phyloP scores from a whole-genome alignment of 2,329 filamentous ascomycete species.

The Biscogniauxia marginata region DNA sequence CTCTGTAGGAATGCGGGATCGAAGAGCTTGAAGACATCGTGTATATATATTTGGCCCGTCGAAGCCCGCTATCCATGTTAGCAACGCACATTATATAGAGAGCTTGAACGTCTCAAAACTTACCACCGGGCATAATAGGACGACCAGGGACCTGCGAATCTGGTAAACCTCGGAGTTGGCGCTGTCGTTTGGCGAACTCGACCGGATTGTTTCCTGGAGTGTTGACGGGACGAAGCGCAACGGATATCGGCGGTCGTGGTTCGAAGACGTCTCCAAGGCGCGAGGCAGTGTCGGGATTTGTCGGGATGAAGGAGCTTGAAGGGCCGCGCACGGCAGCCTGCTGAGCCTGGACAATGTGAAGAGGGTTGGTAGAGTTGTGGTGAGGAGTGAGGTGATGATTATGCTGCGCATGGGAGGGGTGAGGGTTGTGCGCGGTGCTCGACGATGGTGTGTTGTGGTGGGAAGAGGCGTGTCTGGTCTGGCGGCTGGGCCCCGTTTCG shows the following conservation, averaged over 20 bases:
- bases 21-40: conserved; percentile 78
- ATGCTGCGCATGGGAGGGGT: conserved; percentile 22
- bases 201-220: conserved; percentile 73
- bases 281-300: conserved; percentile 56
- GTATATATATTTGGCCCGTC: conserved; percentile 89
- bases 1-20: conserved; percentile 75
- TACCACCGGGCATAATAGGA: conserved; percentile 62
- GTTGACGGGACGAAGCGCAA: conserved; percentile 69
- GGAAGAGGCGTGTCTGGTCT: conserved; percentile 57
- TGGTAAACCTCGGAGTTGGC: conserved; percentile 35
- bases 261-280: conserved; percentile 68
- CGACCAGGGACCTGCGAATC: conserved; percentile 45
- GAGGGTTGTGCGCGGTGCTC: conserved; percentile 24
- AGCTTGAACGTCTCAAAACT: conserved; percentile 35
- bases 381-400: conserved; percentile 27
- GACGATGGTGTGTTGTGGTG: conserved; percentile 37
- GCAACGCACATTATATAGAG: conserved; percentile 4
- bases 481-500: conserved; percentile 65
- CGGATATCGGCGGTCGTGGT: conserved; percentile 58
- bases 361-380: conserved; percentile 30
- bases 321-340: conserved; percentile 34
- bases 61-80: conserved; percentile 49
- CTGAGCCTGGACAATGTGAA: conserved; percentile 33
- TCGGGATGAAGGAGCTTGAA: conserved; percentile 49
- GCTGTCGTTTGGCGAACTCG: conserved; percentile 62